These are phyloP conservation scores for Hyphopichia fennica DNA, from an alignment of 1,139 yeast species.

Conservation along the genomic window DNA sequence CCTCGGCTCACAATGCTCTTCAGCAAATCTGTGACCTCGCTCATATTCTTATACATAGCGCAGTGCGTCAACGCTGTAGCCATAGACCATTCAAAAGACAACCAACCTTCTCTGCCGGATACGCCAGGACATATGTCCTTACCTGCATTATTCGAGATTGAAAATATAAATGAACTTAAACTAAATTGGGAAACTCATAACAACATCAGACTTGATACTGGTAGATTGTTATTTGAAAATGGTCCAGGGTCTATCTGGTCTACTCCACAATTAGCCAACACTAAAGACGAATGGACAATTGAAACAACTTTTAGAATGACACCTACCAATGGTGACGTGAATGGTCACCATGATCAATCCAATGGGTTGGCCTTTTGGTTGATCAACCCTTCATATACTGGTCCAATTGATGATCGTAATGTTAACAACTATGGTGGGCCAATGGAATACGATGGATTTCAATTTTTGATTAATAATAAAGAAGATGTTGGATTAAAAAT, in stretches of 20 bases:
- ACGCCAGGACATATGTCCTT: slow-evolving; percentile 29
- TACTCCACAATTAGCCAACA: slow-evolving; percentile 26
- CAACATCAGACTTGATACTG: slow-evolving; percentile 33
- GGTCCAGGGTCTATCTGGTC: slow-evolving; percentile 55
- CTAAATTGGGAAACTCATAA: slow-evolving; percentile 31
- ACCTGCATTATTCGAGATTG: slow-evolving; percentile 30
- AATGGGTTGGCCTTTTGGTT: slow-evolving; percentile 59
- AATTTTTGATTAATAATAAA: slow-evolving; percentile 49
- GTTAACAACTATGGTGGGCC: slow-evolving; percentile 52
- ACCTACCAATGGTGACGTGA: slow-evolving; percentile 23
- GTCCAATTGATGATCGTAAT: slow-evolving; percentile 20
- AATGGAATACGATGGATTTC: slow-evolving; percentile 58
- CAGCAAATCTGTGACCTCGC: neutral
- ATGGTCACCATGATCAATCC: slow-evolving; percentile 8
- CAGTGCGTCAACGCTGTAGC: neutral
- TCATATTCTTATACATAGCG: neutral
- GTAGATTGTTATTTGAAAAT: slow-evolving; percentile 39
- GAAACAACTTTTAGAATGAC: slow-evolving; percentile 63
- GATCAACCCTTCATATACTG: slow-evolving; percentile 26
- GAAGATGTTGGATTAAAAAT: slow-evolving; percentile 55
- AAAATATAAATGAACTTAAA: slow-evolving; percentile 21
- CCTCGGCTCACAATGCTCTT: neutral
- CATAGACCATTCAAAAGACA: slow-evolving; percentile 1
- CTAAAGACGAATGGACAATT: slow-evolving; percentile 52
- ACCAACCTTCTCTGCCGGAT: slow-evolving; percentile 3